A percentile compares a stretch with the other conserved stretches of the same genome.
Evolutionary conservation across 768 basidiomycete genomes (phyloP).

Genomic region (Boletus edulis): DNA sequence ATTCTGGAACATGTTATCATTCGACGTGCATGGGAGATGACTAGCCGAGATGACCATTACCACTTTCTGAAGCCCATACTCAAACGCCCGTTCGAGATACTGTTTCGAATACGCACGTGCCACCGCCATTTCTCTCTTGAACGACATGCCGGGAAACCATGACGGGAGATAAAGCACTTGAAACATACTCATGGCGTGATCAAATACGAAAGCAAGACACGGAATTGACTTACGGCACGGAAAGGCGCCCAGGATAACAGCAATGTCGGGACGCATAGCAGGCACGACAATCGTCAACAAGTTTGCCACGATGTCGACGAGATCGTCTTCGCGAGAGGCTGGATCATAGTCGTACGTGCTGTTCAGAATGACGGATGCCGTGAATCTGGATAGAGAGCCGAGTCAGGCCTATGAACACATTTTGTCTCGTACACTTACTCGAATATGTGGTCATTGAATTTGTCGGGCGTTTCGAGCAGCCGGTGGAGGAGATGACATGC

Average conservation of each 20-base stretch:
- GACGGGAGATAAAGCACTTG: background rate
- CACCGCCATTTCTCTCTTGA: background rate
- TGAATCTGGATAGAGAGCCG: background rate
- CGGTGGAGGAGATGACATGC: background rate
- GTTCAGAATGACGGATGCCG: background rate
- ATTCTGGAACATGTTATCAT: background rate
- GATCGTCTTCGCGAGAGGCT: background rate
- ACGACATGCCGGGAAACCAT: background rate
- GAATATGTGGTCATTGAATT: background rate
- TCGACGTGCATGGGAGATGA: no score
- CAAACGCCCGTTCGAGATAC: background rate
- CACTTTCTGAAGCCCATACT: background rate
- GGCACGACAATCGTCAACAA: background rate
- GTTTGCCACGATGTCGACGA: background rate
- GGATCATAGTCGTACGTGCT: background rate
- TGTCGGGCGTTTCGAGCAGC: background rate
- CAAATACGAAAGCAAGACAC: background rate
- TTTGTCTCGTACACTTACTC: background rate
- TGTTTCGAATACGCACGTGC: background rate
- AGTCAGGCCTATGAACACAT: background rate
- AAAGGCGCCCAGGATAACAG: background rate
- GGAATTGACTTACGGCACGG: background rate
- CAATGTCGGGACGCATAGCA: background rate
- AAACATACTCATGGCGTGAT: no score
- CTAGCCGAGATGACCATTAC: background rate